Evolutionary conservation across 176 grass and related monocot genomes (phyloP), one percentile per base, ranked within the genome.

Genomic region (Alloteropsis semialata): DNA sequence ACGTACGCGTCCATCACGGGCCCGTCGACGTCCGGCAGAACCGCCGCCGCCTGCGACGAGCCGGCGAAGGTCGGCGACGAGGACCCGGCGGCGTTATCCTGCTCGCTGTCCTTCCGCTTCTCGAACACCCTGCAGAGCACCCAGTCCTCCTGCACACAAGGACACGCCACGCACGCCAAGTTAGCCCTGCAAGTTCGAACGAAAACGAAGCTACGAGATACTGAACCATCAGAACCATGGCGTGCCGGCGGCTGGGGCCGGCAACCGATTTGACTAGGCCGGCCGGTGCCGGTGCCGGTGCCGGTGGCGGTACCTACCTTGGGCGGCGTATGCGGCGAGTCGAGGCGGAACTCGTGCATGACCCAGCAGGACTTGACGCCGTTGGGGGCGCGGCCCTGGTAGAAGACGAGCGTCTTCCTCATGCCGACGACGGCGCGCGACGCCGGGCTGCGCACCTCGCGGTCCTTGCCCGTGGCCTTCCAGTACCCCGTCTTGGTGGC

Each of bases 351-450:
- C 72, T 97, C 94, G 32, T 97, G 94, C 94, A 97, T 97, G 85
- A 97, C 77, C 92, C 92, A 97, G 62, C 72, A 61, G 19, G 85
- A 88, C 83, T 97, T 97, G 78, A 67, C n/a, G 25, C 94, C 94
- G 30, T 89, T 92, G 43, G 94, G 94, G 36, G 94, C 94, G 37
- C 94, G 79, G 2, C 94, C 94, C 60, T 84, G 87, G 67, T 97
- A 94, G 88, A 97, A 94, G 24, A 97, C 94, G n/a, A 97, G 79
- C 27, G 94, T 97, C 87, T 97, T 97, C 66, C 94, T 76, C 94
- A 97, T 97, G 48, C 94, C 94, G 17, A 88, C 89, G 22, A 91
- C 72, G 78, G 73, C 79, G 6, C 67, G 80, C 21, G 27, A 16
- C 57, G 87, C 76, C 5, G 72, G 76, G 80, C 76, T 81, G 41